Evolutionary conservation across 768 basidiomycete species (phyloP).

Genomic region (Tricholoma flavovirens): DNA sequence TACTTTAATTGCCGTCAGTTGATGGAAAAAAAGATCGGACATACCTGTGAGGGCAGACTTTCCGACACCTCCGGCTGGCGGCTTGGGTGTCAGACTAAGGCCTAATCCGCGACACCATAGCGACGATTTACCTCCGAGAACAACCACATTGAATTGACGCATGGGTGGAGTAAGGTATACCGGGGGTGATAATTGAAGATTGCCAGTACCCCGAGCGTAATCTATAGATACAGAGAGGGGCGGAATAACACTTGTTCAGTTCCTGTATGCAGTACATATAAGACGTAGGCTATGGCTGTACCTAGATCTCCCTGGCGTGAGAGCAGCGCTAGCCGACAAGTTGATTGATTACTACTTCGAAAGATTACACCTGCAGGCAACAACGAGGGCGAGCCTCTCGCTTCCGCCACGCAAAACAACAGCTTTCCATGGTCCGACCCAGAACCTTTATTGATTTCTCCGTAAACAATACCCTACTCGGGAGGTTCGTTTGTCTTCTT

Average conservation of each 20-base stretch:
- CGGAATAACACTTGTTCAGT: background rate
- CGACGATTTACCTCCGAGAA: conserved; percentile 64
- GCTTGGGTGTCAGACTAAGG: conserved; percentile 8
- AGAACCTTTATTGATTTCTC: conserved; percentile 69
- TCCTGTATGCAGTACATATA: background rate
- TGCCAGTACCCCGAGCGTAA: background rate
- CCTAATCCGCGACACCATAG: conserved; percentile 3
- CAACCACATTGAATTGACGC: conserved; percentile 72
- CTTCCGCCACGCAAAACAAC: background rate
- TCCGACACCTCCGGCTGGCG: conserved; percentile 77
- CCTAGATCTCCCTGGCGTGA: background rate
- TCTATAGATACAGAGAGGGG: background rate
- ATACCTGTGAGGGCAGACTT: conserved; percentile 76
- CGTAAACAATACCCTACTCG: conserved; percentile 41
- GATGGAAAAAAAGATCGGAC: background rate
- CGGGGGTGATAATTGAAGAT: background rate
- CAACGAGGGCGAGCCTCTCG: background rate
- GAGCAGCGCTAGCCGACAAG: background rate
- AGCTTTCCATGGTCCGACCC: conserved; percentile 42
- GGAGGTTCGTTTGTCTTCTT: conserved; percentile 39
- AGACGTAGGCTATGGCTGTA: background rate
- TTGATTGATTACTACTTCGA: background rate
- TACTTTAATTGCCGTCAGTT: background rate
- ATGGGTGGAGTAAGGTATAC: conserved; percentile 25
- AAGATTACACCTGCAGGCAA: background rate